Percentiles rank a stretch among this genome's conserved stretches.
Conservation (phyloP, 2,329 filamentous ascomycete genomes). For the Sclerotinia trifoliorum region DNA sequence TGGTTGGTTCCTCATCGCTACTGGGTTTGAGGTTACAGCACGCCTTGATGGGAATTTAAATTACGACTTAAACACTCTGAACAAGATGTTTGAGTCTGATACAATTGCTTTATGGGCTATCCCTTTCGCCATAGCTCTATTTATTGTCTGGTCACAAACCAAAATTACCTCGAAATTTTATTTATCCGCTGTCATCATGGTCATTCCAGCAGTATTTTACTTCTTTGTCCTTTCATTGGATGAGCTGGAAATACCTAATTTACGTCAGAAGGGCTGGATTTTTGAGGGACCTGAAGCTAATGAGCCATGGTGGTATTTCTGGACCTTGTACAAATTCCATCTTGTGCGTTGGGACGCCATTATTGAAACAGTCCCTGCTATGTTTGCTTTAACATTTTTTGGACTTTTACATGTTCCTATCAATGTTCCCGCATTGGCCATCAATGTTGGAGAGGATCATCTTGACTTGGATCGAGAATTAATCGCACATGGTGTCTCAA, state of each 20-base stretch:
- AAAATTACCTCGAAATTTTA: slow-evolving; percentile 80
- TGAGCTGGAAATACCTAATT: slow-evolving; percentile 60
- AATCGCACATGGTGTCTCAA: slow-evolving; percentile 89
- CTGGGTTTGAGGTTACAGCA: slow-evolving; percentile 90
- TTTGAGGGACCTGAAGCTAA: slow-evolving; percentile 79
- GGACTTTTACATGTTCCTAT: slow-evolving; percentile 96
- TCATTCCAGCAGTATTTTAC: slow-evolving; percentile 75
- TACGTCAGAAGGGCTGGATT: slow-evolving; percentile 81
- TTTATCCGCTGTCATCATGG: slow-evolving; percentile 81
- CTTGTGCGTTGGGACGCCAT: slow-evolving; percentile 82
- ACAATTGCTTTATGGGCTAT: slow-evolving; percentile 81
- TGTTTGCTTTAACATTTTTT: slow-evolving; percentile 97
- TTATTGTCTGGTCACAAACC: slow-evolving; percentile 73
- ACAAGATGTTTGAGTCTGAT: slow-evolving; percentile 68
- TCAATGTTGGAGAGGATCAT: slow-evolving; percentile 89
- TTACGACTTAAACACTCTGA: slow-evolving; percentile 74
- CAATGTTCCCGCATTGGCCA: slow-evolving; percentile 90
- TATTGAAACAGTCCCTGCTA: slow-evolving; percentile 81
- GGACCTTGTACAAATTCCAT: slow-evolving; percentile 85
- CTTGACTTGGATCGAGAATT: slow-evolving; percentile 88
- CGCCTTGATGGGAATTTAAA: slow-evolving; percentile 81
- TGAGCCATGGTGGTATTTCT: slow-evolving; percentile 98
- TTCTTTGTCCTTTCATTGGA: slow-evolving; percentile 70
- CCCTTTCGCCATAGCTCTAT: slow-evolving; percentile 72
- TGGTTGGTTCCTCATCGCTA: slow-evolving; percentile 89